Evolutionary conservation across 192 early-diverging fungal genomes (phyloP).

Genomic region (Coemansia sp.): DNA sequence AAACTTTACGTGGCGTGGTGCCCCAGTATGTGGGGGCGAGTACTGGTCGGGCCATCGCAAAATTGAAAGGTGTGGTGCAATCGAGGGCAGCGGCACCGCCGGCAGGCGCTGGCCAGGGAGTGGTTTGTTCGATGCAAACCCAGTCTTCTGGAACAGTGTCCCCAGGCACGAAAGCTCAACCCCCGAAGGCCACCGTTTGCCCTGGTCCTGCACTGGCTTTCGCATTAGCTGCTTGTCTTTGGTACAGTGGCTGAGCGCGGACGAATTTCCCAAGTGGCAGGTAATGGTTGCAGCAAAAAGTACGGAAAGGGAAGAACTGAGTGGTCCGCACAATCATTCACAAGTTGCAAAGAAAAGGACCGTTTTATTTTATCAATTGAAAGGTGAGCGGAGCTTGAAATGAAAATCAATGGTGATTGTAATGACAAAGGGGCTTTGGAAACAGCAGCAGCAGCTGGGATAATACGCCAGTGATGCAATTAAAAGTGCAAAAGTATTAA

Average conservation of each 20-base stretch:
- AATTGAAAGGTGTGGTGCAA: slow-evolving; percentile 15
- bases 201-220: not conserved
- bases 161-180: slow-evolving; percentile 24
- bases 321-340: not conserved
- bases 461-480: not conserved
- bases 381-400: not conserved
- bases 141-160: slow-evolving; percentile 23
- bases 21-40: not conserved
- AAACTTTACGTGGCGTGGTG: slow-evolving; percentile 32
- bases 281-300: not conserved
- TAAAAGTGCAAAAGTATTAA: not conserved
- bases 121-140: slow-evolving; percentile 15
- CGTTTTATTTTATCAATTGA: not conserved
- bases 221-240: not conserved
- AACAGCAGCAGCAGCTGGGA: not conserved
- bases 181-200: slow-evolving; percentile 17
- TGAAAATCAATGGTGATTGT: not conserved
- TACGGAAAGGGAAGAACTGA: not conserved
- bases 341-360: not conserved
- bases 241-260: not conserved
- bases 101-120: slow-evolving; percentile 27
- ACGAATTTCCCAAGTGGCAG: not conserved
- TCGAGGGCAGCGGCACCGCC: not conserved
- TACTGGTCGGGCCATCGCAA: slow-evolving; percentile 7
- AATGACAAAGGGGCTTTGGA: not conserved